Evolutionary conservation across 1,284 basidiomycete species (phyloP).

Genomic region (Porogramme epimiltina): DNA sequence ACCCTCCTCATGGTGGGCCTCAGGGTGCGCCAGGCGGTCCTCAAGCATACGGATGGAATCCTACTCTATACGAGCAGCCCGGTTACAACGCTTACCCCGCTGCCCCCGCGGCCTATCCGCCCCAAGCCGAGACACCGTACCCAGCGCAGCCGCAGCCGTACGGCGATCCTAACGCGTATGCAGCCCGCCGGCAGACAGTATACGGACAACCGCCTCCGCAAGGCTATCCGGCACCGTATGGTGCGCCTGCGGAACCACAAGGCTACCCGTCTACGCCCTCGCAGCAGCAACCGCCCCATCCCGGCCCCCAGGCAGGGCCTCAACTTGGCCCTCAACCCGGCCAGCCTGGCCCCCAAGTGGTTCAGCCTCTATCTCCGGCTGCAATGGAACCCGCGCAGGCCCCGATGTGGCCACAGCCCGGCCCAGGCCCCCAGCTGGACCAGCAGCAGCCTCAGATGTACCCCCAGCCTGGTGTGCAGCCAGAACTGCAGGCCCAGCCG

Average conservation of each 20-base stretch:
- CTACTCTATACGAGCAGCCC: slow-evolving; percentile 47
- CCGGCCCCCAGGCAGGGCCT: background rate
- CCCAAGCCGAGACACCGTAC: slow-evolving; percentile 27
- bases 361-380: too few species aligned
- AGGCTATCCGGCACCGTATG: slow-evolving; percentile 19
- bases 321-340: slow-evolving; percentile 1
- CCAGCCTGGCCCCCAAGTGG: slow-evolving; percentile 8
- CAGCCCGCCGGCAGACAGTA: slow-evolving; percentile 28
- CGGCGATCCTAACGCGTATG: slow-evolving; percentile 40
- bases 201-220: slow-evolving; percentile 25
- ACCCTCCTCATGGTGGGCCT: slow-evolving; percentile 26
- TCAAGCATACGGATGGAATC: slow-evolving; percentile 44
- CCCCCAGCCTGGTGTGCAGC: slow-evolving; percentile 20
- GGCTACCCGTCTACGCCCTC: slow-evolving; percentile 13
- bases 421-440: slow-evolving; percentile 21
- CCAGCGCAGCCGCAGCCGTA: slow-evolving; percentile 29
- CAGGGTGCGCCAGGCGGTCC: slow-evolving; percentile 33
- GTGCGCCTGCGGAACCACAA: slow-evolving; percentile 16
- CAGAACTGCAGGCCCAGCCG: slow-evolving; percentile 7
- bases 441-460: slow-evolving; percentile 23
- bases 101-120: slow-evolving; percentile 35
- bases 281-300: slow-evolving; percentile 1
- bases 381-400: too few species aligned
- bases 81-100: slow-evolving; percentile 44
- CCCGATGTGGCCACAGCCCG: slow-evolving; percentile 24